phyloP scores from a whole-genome alignment of 257 asterid genomes.

The Cruciata laevipes region DNA sequence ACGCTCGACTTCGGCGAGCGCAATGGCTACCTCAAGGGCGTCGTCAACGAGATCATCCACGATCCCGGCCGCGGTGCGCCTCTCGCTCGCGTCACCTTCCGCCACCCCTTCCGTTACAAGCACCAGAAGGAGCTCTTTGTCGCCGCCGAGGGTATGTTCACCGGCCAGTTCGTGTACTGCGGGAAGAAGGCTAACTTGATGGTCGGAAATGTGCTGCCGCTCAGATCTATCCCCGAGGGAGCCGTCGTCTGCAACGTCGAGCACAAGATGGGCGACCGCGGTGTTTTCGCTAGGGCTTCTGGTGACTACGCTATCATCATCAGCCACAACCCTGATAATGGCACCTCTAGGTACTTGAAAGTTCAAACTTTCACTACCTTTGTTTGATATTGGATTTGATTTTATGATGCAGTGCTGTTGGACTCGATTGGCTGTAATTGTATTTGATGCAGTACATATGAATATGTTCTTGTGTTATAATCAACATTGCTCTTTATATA shows the following conservation, averaged over 20 bases:
- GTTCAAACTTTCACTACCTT: too few species aligned
- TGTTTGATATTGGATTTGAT: too few species aligned
- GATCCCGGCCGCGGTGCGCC: constrained; percentile 87
- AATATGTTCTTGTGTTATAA: too few species aligned
- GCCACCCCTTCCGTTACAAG: constrained; percentile 67
- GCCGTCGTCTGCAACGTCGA: constrained; percentile 77
- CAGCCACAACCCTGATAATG: constrained; percentile 73
- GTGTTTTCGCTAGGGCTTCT: constrained; percentile 62
- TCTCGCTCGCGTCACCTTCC: constrained; percentile 59
- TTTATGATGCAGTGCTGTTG: too few species aligned
- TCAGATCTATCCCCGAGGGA: constrained; percentile 74
- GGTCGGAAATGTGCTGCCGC: constrained; percentile 65
- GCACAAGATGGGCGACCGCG: constrained; percentile 76
- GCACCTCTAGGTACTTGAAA: constrained; percentile 48
- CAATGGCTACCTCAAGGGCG: constrained; percentile 72
- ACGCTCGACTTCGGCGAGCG: constrained; percentile 76
- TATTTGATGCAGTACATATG: too few species aligned
- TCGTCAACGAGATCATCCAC: constrained; percentile 56
- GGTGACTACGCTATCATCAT: constrained; percentile 72
- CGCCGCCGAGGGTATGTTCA: constrained; percentile 72
- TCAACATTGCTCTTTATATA: too few species aligned
- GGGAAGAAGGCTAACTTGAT: constrained; percentile 62
- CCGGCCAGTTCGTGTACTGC: constrained; percentile 64
- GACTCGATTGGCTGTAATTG: too few species aligned
- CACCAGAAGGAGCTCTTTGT: constrained; percentile 75